Evolutionary conservation across 1,284 basidiomycete genomes (phyloP), one percentile per base, ranked within the genome.

Genomic region (Microbotryum lychnidis-dioicae): DNA sequence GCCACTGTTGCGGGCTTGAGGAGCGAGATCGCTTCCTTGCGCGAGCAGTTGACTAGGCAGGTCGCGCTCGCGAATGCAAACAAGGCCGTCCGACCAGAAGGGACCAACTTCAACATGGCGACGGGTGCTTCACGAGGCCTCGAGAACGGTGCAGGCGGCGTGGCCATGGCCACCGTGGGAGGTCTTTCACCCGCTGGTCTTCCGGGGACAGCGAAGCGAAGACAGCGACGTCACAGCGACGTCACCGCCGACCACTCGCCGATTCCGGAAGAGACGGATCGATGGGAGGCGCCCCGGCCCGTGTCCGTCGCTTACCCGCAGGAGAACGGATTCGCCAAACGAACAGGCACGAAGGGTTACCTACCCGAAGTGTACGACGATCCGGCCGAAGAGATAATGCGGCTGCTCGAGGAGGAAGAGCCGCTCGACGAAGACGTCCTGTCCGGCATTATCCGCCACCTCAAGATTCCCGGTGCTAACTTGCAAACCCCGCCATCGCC

Each of bases 381-480:
- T 74, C 85, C 89, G 18, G 87, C 89, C 0, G 92, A 97, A 74
- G 92, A 97, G 79, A 94, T 97, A 78, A 91, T 97, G 69, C 82
- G 87, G 58, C 80, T 97, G 52, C 86, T 99, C 80, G 89, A 94
- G 73, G 91, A 97, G 73, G 83, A 87, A 69, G 91, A 89, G 73
- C 86, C 83, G 57, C 78, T 98, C 58, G 96, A 99, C 72, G 90
- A 96, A 73, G 96, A 99, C 73, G 87, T 97, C 48, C 80, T 98
- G 27, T 84, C 91, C 66, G 91, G 92, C 23, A 81, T 98, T 48
- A 86, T 98, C 71, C 84, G 88, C 61, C 87, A 89, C 59, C 79
- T 99, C 71, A 96, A 94, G 80, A 93, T 97, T 60, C 92, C 94
- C 20, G 83, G 86, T 21, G 90, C 96, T 1, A 92, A 87, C 72